phyloP scores from a whole-genome alignment of 768 basidiomycete species.

The Tricholoma saponaceum region DNA sequence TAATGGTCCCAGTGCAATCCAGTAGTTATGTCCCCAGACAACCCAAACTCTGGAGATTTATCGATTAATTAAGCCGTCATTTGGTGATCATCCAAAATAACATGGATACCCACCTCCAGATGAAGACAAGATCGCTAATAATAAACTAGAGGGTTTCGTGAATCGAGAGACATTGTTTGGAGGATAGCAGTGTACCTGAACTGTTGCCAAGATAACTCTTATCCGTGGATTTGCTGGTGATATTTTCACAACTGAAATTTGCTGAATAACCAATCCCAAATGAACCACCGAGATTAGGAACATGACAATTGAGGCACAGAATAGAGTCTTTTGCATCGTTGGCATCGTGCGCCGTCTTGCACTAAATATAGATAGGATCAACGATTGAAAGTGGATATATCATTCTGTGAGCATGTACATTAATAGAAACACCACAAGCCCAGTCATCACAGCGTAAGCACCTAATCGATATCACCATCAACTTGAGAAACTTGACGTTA shows the following conservation, averaged over 20 bases:
- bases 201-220: background rate
- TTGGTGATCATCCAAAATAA: too few species aligned
- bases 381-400: background rate
- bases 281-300: background rate
- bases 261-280: conserved; percentile 4
- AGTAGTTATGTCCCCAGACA: conserved; percentile 1
- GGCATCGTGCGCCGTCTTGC: background rate
- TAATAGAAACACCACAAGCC: background rate
- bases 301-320: background rate
- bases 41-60: background rate
- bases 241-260: background rate
- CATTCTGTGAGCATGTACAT: background rate
- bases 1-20: background rate
- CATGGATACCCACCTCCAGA: background rate
- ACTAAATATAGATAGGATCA: background rate
- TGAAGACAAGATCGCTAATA: background rate
- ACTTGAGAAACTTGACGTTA: too few species aligned
- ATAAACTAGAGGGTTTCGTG: background rate
- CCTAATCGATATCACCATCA: background rate
- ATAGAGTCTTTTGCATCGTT: background rate
- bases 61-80: background rate
- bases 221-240: background rate
- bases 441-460: background rate
- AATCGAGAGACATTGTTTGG: too few species aligned
- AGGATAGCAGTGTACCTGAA: background rate